Conservation (phyloP, 129 eudicot species). For the Centella asiatica region DNA sequence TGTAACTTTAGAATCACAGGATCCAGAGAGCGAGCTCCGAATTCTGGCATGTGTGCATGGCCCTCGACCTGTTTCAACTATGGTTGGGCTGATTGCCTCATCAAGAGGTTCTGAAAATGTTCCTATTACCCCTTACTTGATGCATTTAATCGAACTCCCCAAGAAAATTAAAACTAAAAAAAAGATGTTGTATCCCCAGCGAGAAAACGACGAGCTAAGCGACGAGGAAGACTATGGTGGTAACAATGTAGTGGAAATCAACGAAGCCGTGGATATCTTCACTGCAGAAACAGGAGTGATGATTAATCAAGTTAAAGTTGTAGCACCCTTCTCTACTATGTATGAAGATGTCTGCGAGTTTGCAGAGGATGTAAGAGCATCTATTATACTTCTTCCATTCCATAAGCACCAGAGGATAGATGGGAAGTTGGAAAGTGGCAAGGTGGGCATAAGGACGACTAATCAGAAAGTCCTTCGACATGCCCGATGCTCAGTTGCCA, state of each 20-base stretch:
- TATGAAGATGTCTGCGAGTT: slow-evolving; percentile 62
- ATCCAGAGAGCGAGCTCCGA: slow-evolving; percentile 64
- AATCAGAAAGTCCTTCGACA: slow-evolving; percentile 77
- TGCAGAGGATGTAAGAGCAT: slow-evolving; percentile 71
- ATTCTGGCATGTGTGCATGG: slow-evolving; percentile 66
- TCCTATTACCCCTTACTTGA: slow-evolving; percentile 63
- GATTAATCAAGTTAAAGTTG: slow-evolving; percentile 59
- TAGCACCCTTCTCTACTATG: slow-evolving; percentile 55
- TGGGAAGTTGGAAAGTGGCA: slow-evolving; percentile 78
- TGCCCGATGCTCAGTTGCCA: slow-evolving; percentile 71
- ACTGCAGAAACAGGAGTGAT: slow-evolving; percentile 47
- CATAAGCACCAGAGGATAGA: slow-evolving; percentile 94
- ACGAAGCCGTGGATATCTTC: slow-evolving; percentile 65
- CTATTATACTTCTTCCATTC: slow-evolving; percentile 70
- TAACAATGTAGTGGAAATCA: slow-evolving; percentile 75
- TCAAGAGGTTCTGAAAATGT: slow-evolving; percentile 51
- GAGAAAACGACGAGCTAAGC: slow-evolving; percentile 64
- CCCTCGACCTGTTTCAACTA: slow-evolving; percentile 68
- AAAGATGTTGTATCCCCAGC: slow-evolving; percentile 33
- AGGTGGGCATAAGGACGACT: slow-evolving; percentile 66
- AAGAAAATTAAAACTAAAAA: slow-evolving; percentile 40
- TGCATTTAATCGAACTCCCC: slow-evolving; percentile 85
- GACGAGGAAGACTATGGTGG: slow-evolving; percentile 75
- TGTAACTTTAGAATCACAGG: slow-evolving; percentile 52
- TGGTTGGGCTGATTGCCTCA: slow-evolving; percentile 63